phyloP scores from a whole-genome alignment of 208 protist genomes.

The Acanthamoeba castellanii region DNA sequence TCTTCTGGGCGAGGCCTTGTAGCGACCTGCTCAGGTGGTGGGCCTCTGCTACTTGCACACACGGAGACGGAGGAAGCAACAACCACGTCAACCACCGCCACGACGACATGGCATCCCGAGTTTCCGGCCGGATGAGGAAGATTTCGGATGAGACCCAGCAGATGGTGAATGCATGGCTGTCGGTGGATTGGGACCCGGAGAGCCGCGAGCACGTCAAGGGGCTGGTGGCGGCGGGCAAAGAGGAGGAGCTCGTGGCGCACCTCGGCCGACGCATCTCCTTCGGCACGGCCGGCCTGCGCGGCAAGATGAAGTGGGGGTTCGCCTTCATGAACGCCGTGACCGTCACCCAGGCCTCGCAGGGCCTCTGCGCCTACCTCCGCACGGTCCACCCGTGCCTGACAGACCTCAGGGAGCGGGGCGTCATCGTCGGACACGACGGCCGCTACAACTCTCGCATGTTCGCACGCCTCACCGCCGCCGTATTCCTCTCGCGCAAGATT shows the following conservation, averaged over 20 bases:
- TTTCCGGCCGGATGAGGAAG: background rate
- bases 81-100: too few relatives aligned
- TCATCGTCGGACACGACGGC: conserved; percentile 96
- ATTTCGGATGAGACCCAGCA: conserved; percentile 51
- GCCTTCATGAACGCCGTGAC: conserved; percentile 97
- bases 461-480: conserved; percentile 92
- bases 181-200: conserved; percentile 51
- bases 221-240: conserved; percentile 28
- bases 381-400: conserved; percentile 57
- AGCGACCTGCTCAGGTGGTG: too few relatives aligned
- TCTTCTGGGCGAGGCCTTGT: too few relatives aligned
- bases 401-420: conserved; percentile 84
- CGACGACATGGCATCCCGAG: background rate
- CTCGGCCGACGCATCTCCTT: conserved; percentile 94
- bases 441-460: conserved; percentile 95
- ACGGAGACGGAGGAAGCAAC: background rate
- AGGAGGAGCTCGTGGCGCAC: conserved; percentile 74
- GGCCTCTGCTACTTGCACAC: too few relatives aligned
- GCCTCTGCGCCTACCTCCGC: conserved; percentile 41
- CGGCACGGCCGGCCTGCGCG: conserved; percentile 96
- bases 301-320: conserved; percentile 95
- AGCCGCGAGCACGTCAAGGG: conserved; percentile 50
- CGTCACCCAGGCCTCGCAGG: conserved; percentile 96
- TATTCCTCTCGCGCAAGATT: conserved; percentile 92
- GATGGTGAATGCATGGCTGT: conserved; percentile 28